Base-by-base conservation (phyloP, 2,329 filamentous ascomycete species). In the Botrytis fragariae region DNA sequence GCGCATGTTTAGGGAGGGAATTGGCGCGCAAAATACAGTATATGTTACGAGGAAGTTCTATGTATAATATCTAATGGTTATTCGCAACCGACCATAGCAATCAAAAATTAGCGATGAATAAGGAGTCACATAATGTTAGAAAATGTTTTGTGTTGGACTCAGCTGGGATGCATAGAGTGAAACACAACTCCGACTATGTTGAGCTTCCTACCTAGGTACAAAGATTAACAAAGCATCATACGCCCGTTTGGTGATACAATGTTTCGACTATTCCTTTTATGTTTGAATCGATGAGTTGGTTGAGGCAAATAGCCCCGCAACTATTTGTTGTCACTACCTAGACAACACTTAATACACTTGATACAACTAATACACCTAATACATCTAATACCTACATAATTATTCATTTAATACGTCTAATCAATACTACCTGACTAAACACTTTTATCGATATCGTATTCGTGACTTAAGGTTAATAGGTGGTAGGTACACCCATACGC, bases 41-140 rank as follows among this genome's bases (percentile, higher is more conserved):
- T 69, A 59, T 69, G 51, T 29, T 37, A 32, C 32, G 51, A 69
- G 61, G 39, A 57, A 44, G 71, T 69, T 72, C 44, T 44, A 69
- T 51, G 71, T 72, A 62, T 54, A 62, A 69, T 69, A 57, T 57
- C n/a, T 57, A 22, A n/a, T 39, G 44, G 20, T n/a, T 51, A 37
- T n/a, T 51, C 32, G 25, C 63, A 51, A 32, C 63, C 63, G 14
- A 35, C 44, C 45, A 67, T 8, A n/a, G 48, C 63, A 65, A 67
- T 51, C 8, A 51, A 67, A 67, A 51, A n/a, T 44, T 51, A n/a
- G 44, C 32, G 63, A 67, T 37, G 63, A 51, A 51, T 51, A n/a
- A 51, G 35, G 25, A 65, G 44, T 22, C 44, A 67, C 25, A 51
- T 67, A n/a, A 67, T 54, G 51, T 51, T 35, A 12, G 29, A 35